Percentiles rank a stretch among this genome's conserved stretches.
phyloP scores from a whole-genome alignment of 208 protist genomes.

The Trypanosoma platydactyli region DNA sequence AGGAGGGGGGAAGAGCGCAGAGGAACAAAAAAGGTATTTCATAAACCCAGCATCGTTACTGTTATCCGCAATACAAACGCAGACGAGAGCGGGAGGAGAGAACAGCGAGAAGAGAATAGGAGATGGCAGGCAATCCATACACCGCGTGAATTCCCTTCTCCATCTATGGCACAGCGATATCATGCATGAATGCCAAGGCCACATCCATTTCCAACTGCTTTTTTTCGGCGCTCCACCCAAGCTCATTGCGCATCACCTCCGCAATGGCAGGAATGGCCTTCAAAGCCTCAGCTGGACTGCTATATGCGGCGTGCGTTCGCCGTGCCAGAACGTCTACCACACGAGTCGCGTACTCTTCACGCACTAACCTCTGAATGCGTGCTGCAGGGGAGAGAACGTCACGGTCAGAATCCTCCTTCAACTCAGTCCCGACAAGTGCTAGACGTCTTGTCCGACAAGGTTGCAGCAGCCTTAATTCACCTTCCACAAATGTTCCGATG shows the following conservation, averaged over 20 bases:
- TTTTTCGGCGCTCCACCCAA: slow-evolving; percentile 40
- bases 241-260: slow-evolving; percentile 36
- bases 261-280: slow-evolving; percentile 45
- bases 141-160: neutral
- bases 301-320: slow-evolving; percentile 68
- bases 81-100: slow-evolving; percentile 2
- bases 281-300: slow-evolving; percentile 66
- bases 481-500: slow-evolving; percentile 26
- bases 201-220: slow-evolving; percentile 40
- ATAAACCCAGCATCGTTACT: neutral
- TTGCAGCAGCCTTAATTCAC: slow-evolving; percentile 7
- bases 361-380: slow-evolving; percentile 29
- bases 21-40: neutral
- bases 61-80: neutral
- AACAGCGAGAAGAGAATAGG: neutral
- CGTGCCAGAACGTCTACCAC: slow-evolving; percentile 71
- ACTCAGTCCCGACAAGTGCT: slow-evolving; percentile 13
- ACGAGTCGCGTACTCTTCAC: slow-evolving; percentile 60
- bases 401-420: neutral
- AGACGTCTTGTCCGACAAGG: slow-evolving; percentile 42
- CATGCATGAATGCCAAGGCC: slow-evolving; percentile 35
- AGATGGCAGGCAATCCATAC: neutral
- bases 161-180: slow-evolving; percentile 6
- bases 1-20: slow-evolving; percentile 11
- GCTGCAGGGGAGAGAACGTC: slow-evolving; percentile 9